These are phyloP conservation scores for Amaranthus cruentus DNA, from an alignment of 148 eudicot genomes.

Conservation along the genomic window DNA sequence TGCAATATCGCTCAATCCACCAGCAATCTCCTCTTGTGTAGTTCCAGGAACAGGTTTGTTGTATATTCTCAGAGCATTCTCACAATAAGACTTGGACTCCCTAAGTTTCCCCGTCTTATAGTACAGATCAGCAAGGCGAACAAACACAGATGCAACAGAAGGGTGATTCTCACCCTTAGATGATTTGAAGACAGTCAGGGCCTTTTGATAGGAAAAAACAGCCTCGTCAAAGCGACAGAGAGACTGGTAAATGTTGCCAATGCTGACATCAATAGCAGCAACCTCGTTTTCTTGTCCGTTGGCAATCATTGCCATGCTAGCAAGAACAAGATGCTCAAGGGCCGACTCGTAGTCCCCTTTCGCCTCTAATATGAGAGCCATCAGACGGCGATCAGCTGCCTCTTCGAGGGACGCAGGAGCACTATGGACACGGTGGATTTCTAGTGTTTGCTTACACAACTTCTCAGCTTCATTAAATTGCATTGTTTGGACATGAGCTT, in stretches of 20 bases:
- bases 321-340: slow-evolving; percentile 92
- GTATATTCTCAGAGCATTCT: slow-evolving; percentile 89
- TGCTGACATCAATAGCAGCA: slow-evolving; percentile 87
- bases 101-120: slow-evolving; percentile 91
- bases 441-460: slow-evolving; percentile 77
- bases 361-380: slow-evolving; percentile 98
- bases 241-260: slow-evolving; percentile 80
- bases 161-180: slow-evolving; percentile 98
- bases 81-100: slow-evolving; percentile 93
- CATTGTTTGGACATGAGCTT: slow-evolving; percentile 97
- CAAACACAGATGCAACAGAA: slow-evolving; percentile 86
- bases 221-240: slow-evolving; percentile 85
- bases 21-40: slow-evolving; percentile 74
- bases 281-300: slow-evolving; percentile 95
- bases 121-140: slow-evolving; percentile 83
- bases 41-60: slow-evolving; percentile 98
- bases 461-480: slow-evolving; percentile 94
- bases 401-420: slow-evolving; percentile 95
- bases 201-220: slow-evolving; percentile 91
- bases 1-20: slow-evolving; percentile 84
- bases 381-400: slow-evolving; percentile 94
- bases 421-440: slow-evolving; percentile 88
- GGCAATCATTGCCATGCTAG: slow-evolving; percentile 99
- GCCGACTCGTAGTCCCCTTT: slow-evolving; percentile 88
- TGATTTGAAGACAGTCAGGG: slow-evolving; percentile 89